Percentiles rank a stretch among this genome's conserved stretches.
phyloP scores from a whole-genome alignment of 176 grass and related monocot species.

The Chrysopogon serrulatus region DNA sequence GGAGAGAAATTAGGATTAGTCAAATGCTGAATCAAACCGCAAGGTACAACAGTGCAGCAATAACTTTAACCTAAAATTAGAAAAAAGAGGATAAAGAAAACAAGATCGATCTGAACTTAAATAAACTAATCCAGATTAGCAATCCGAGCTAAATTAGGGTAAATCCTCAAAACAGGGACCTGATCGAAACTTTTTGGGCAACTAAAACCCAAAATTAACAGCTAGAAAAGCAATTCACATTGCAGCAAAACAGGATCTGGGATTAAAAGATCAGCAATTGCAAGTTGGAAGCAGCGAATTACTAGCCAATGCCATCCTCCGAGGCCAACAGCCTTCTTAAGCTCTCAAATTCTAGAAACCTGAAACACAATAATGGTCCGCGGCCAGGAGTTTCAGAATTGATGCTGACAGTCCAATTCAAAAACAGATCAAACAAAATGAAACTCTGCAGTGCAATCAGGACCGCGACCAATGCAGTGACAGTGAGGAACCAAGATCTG shows the following conservation, averaged over 20 bases:
- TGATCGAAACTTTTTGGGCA: neutral
- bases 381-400: neutral
- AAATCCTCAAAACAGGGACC: neutral
- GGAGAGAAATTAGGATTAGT: neutral
- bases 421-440: conserved; percentile 14
- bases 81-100: neutral
- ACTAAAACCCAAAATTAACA: neutral
- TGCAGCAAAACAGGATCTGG: conserved; percentile 20
- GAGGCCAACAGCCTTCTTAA: conserved; percentile 73
- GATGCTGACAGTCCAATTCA: conserved; percentile 34
- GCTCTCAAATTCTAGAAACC: neutral
- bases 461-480: neutral
- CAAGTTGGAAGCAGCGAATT: neutral
- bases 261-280: neutral
- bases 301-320: conserved; percentile 87
- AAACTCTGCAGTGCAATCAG: neutral
- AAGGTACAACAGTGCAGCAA: neutral
- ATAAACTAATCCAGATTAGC: neutral
- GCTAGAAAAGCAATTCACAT: neutral
- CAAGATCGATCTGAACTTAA: neutral
- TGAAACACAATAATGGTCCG: neutral
- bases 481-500: neutral
- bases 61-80: neutral
- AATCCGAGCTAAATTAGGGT: neutral
- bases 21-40: neutral